phyloP scores from a whole-genome alignment of 2,329 filamentous ascomycete species.

The Pseudogymnoascus sp. region DNA sequence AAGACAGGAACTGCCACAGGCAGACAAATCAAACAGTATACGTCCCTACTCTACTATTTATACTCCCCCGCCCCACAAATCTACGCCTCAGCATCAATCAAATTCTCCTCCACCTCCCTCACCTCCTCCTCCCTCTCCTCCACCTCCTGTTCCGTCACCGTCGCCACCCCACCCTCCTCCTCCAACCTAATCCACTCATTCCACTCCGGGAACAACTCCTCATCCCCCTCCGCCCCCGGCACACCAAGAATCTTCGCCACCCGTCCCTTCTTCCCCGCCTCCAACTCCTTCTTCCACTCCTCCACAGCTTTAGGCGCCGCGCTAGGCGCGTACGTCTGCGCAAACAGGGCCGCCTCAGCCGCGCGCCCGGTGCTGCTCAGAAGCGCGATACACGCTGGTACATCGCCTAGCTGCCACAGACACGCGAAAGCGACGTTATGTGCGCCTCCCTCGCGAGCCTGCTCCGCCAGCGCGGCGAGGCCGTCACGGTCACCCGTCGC shows the following conservation, averaged over 20 bases:
- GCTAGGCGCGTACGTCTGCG: slow-evolving; percentile 92
- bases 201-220: slow-evolving; percentile 94
- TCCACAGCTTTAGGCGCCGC: slow-evolving; percentile 57
- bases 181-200: slow-evolving; percentile 81
- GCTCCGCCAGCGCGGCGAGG: slow-evolving; percentile 59
- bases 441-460: slow-evolving; percentile 66
- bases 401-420: slow-evolving; percentile 77
- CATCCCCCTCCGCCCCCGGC: slow-evolving; percentile 58
- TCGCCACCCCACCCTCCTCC: slow-evolving; percentile 45
- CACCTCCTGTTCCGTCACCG: not conserved
- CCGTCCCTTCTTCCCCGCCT: slow-evolving; percentile 77
- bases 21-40: slow-evolving; percentile 3
- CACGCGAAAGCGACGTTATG: slow-evolving; percentile 93
- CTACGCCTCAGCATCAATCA: slow-evolving; percentile 3
- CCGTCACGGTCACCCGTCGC: slow-evolving; percentile 74
- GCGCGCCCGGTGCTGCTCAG: slow-evolving; percentile 69
- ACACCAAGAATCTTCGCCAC: slow-evolving; percentile 76
- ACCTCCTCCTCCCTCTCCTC: not conserved
- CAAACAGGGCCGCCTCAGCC: slow-evolving; percentile 82
- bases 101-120: not conserved
- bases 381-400: slow-evolving; percentile 72
- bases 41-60: not conserved
- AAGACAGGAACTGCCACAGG: not conserved
- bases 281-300: slow-evolving; percentile 74
- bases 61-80: not conserved